phyloP scores from a whole-genome alignment of 2,329 filamentous ascomycete species.

The Colletotrichum sp. region DNA sequence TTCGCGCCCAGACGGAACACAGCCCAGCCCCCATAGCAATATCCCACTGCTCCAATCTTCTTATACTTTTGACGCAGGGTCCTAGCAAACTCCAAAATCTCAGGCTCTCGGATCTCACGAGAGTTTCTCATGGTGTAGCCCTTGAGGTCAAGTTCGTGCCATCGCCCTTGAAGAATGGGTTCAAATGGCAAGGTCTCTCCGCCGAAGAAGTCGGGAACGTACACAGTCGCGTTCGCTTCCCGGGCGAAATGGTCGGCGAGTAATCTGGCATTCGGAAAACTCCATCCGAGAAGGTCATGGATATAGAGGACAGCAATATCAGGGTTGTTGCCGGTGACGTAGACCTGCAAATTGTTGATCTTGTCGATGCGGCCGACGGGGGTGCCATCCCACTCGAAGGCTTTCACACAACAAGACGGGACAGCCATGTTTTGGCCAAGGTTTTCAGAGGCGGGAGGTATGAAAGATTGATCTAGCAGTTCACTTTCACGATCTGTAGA shows the following conservation, averaged over 20 bases:
- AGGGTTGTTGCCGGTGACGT: slow-evolving; percentile 39
- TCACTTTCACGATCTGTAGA: not conserved
- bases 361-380: slow-evolving; percentile 36
- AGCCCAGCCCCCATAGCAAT: slow-evolving; percentile 59
- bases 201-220: slow-evolving; percentile 40
- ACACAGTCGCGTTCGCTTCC: slow-evolving; percentile 50
- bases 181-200: slow-evolving; percentile 37
- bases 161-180: slow-evolving; percentile 29
- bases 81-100: slow-evolving; percentile 41
- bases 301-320: slow-evolving; percentile 40
- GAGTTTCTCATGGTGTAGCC: slow-evolving; percentile 40
- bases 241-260: slow-evolving; percentile 51
- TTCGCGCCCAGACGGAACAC: slow-evolving; percentile 47
- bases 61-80: slow-evolving; percentile 37
- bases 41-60: slow-evolving; percentile 50
- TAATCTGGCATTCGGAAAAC: slow-evolving; percentile 46
- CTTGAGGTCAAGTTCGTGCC: slow-evolving; percentile 39
- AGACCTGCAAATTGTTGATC: slow-evolving; percentile 35
- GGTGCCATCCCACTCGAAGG: slow-evolving; percentile 45
- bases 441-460: not conserved
- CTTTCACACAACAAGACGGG: slow-evolving; percentile 34
- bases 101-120: slow-evolving; percentile 41
- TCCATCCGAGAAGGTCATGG: slow-evolving; percentile 48
- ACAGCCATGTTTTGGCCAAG: not conserved
- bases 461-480: not conserved